These are phyloP conservation scores for Dendrocalamus latiflorus DNA, from an alignment of 202 grass and related monocot species.

Conservation along the genomic window DNA sequence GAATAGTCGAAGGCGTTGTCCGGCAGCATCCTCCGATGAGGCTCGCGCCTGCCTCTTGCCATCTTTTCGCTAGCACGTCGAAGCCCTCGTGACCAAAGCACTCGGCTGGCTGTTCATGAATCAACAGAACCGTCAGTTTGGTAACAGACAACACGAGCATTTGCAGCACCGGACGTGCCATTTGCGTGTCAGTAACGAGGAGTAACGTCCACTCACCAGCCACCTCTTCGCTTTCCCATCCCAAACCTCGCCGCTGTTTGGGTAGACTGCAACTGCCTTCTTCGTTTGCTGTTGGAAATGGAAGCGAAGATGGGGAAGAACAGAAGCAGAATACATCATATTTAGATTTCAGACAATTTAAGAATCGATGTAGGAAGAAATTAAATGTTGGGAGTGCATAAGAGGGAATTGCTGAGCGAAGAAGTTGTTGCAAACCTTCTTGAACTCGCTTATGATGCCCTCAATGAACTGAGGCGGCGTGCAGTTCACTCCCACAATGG, in stretches of 20 bases:
- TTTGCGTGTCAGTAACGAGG: neutral
- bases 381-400: neutral
- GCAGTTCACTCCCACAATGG: slow-evolving; percentile 69
- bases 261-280: slow-evolving; percentile 73
- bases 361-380: neutral
- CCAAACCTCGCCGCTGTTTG: slow-evolving; percentile 82
- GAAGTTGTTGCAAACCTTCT: slow-evolving; percentile 35
- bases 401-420: neutral
- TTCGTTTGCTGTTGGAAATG: slow-evolving; percentile 47
- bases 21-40: slow-evolving; percentile 76
- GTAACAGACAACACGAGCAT: neutral
- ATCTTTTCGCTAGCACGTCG: slow-evolving; percentile 52
- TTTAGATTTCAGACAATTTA: neutral
- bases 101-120: slow-evolving; percentile 35
- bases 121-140: neutral
- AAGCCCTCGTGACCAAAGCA: slow-evolving; percentile 62
- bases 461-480: slow-evolving; percentile 70
- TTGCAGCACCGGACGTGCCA: neutral
- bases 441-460: slow-evolving; percentile 54
- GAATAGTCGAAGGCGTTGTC: slow-evolving; percentile 69
- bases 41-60: slow-evolving; percentile 67
- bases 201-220: slow-evolving; percentile 50
- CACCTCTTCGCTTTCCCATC: slow-evolving; percentile 69
- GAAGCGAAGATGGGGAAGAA: neutral
- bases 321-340: neutral